Base-by-base conservation (phyloP, 768 basidiomycete genomes). In the Nidularia pulvinata region DNA sequence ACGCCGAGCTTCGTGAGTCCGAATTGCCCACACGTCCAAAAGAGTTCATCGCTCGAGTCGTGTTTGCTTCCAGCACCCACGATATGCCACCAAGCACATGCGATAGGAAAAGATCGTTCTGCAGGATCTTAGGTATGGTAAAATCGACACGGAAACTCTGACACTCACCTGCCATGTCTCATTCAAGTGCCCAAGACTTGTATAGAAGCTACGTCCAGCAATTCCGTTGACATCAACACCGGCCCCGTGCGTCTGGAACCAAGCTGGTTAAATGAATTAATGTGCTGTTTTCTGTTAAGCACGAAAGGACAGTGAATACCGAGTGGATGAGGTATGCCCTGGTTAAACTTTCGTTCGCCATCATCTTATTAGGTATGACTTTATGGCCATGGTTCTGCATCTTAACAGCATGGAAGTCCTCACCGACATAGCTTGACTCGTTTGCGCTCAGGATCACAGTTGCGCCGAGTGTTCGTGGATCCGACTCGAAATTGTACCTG, bases 161-260 rank as follows among this genome's bases (percentile, higher is more conserved):
- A 9, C n/a, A 67, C 79, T 53, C 50, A 86, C 89, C 71, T 81
- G 70, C 90, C 89, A 92, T 33, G 89, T 91, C 61, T 88, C 84
- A 60, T 84, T 86, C 50, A 84, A 69, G 65, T 95, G 93, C 0
- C 92, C 92, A 0, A 94, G 77, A 56, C 84, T 79, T 0, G 93
- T 94, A 65, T 91, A 94, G 72, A 90, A 94, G 60, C 89, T 91
- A 36, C 92, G 80, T 19, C 91, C 93, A 2, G 85, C 78, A 39
- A 64, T 61, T 25, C 77, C 65, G 16, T 75, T 67, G 30, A 63
- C 65, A 57, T 81, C 73, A 3, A 83, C 81, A 0, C 90, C 90
- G 32, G 86, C 83, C 14, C 89, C 89, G 2, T 75, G 79, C 57
- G 88, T 85, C 67, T 93, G 91, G 65, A 81, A 93, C 92, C 91